Percentiles rank a stretch among this genome's conserved stretches.
phyloP scores from a whole-genome alignment of 495 filamentous ascomycete species.

The Lasiosphaeria ovina region DNA sequence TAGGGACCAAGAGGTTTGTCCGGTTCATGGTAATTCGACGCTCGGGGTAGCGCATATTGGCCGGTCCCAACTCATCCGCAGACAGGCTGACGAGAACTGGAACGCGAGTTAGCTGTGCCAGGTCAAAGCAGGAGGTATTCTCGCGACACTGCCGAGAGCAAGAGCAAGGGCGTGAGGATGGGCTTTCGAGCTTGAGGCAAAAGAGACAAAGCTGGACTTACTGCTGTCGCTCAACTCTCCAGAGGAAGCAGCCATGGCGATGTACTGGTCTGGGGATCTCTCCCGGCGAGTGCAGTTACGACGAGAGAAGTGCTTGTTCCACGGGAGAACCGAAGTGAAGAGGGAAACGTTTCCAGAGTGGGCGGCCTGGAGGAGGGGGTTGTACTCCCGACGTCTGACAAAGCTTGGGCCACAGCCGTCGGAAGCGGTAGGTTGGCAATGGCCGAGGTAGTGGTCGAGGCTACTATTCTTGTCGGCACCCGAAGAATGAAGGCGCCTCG shows the following conservation, averaged over 20 bases:
- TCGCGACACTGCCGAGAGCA: background rate
- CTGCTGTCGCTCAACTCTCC: background rate
- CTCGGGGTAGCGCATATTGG: slow-evolving; percentile 11
- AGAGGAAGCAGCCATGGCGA: slow-evolving; percentile 2
- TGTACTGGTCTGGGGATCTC: background rate
- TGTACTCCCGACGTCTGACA: slow-evolving; percentile 10
- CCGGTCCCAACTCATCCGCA: background rate
- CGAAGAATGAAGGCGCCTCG: too few species aligned
- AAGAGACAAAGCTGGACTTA: slow-evolving; percentile 1
- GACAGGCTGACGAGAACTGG: slow-evolving; percentile 19
- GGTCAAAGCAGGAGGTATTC: background rate
- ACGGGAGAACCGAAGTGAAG: slow-evolving; percentile 1
- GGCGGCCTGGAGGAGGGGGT: background rate
- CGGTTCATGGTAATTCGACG: slow-evolving; percentile 33
- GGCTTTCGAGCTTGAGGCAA: background rate
- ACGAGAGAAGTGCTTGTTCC: too few species aligned
- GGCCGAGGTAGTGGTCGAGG: slow-evolving; percentile 15
- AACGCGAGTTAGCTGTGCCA: slow-evolving; percentile 4
- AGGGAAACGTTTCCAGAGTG: background rate
- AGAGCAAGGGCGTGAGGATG: background rate
- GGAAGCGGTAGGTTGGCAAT: slow-evolving; percentile 5
- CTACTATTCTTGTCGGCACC: background rate
- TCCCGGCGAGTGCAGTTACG: too few species aligned
- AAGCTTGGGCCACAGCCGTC: slow-evolving; percentile 15
- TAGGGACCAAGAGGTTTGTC: slow-evolving; percentile 22